phyloP scores from a whole-genome alignment of 805 yeast genomes.

The Clavispora vitiphila region DNA sequence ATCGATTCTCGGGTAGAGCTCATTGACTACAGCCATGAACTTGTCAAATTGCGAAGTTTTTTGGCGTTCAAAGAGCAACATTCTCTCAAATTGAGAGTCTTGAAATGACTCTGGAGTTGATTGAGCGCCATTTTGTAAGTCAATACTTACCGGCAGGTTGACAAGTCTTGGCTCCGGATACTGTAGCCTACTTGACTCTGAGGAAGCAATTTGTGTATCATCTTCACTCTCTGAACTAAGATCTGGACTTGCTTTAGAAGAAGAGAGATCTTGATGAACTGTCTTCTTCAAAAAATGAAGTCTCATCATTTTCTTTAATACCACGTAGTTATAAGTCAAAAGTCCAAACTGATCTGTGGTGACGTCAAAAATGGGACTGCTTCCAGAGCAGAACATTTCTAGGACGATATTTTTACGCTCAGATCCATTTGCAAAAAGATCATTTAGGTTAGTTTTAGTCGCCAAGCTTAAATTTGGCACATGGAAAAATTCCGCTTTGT shows the following conservation, averaged over 20 bases:
- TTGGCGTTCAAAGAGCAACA: not conserved
- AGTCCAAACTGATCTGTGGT: slow-evolving; percentile 28
- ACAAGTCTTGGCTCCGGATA: not conserved
- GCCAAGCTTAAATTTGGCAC: slow-evolving; percentile 33
- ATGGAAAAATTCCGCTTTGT: slow-evolving; percentile 25
- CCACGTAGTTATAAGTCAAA: slow-evolving; percentile 29
- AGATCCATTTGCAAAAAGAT: slow-evolving; percentile 26
- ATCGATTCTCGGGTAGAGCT: slow-evolving; percentile 11
- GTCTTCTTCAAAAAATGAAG: slow-evolving; percentile 14
- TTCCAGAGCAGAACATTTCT: slow-evolving; percentile 33
- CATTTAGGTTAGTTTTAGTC: slow-evolving; percentile 31
- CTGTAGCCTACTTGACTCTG: not conserved
- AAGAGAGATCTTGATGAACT: not conserved
- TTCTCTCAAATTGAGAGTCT: not conserved
- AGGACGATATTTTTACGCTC: slow-evolving; percentile 35
- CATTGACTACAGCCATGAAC: slow-evolving; percentile 5
- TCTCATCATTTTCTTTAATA: slow-evolving; percentile 23
- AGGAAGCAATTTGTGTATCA: slow-evolving; percentile 3
- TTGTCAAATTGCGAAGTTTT: not conserved
- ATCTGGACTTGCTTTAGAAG: not conserved
- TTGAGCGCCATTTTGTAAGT: not conserved
- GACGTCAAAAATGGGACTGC: slow-evolving; percentile 36
- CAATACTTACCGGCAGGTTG: not conserved
- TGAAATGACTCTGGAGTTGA: not conserved
- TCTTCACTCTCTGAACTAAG: slow-evolving; percentile 5